These are phyloP conservation scores for Talaromyces sp. DNA, from an alignment of 2,329 filamentous ascomycete genomes.

Conservation along the genomic window DNA sequence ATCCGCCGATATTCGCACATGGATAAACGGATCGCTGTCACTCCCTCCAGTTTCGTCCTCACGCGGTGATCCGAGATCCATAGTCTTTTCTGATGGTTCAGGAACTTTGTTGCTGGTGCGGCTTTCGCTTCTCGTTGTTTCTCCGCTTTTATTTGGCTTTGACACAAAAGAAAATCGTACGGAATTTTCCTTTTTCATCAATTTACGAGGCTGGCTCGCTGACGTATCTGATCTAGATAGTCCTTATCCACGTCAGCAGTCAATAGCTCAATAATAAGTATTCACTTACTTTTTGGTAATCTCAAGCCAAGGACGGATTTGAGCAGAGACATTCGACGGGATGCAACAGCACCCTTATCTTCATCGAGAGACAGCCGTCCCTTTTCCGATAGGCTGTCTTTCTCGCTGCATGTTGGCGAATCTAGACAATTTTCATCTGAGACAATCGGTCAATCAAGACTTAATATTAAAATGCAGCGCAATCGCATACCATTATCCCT, in stretches of 20 bases:
- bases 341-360: conserved; percentile 23
- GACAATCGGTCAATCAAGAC: background rate
- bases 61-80: background rate
- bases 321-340: conserved; percentile 19
- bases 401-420: conserved; percentile 24
- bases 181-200: conserved; percentile 29
- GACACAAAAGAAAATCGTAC: conserved; percentile 30
- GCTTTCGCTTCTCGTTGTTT: conserved; percentile 19
- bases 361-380: conserved; percentile 19
- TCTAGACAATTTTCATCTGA: conserved; percentile 18
- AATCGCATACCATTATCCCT: conserved; percentile 15
- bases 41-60: background rate
- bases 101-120: conserved; percentile 7
- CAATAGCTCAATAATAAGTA: background rate
- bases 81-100: conserved; percentile 17
- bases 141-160: conserved; percentile 22
- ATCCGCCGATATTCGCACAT: conserved; percentile 27
- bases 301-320: conserved; percentile 28
- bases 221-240: conserved; percentile 26
- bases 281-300: conserved; percentile 24
- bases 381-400: conserved; percentile 18
- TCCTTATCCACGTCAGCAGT: conserved; percentile 17
- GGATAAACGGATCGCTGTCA: conserved; percentile 22
- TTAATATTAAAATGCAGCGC: too few species aligned
- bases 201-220: conserved; percentile 24